These are phyloP conservation scores for Solanum appendiculatum DNA, from an alignment of 257 asterid genomes.

Conservation along the genomic window DNA sequence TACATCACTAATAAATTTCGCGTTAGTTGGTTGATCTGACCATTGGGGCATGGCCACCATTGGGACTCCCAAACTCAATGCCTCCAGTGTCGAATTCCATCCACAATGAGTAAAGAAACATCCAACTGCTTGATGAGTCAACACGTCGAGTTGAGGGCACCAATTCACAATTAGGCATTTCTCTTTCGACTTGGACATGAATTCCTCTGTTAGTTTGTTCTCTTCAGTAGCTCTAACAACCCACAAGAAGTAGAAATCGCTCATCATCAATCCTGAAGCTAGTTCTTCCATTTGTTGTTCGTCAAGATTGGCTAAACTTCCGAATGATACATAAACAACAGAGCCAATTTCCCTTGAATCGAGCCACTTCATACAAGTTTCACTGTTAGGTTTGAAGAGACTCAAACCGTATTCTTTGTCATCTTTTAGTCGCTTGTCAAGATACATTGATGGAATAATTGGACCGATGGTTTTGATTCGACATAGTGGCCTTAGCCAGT, in stretches of 20 bases:
- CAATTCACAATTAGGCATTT: slow-evolving; percentile 12
- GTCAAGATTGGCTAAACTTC: slow-evolving; percentile 7
- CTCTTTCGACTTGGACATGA: not conserved
- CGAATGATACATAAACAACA: slow-evolving; percentile 18
- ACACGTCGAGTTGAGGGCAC: slow-evolving; percentile 20
- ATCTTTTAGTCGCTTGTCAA: slow-evolving; percentile 13
- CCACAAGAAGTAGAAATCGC: not conserved
- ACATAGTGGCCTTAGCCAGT: slow-evolving; percentile 5
- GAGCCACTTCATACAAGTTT: slow-evolving; percentile 10
- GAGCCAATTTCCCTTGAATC: not conserved
- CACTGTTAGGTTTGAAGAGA: slow-evolving; percentile 3
- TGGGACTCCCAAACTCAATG: slow-evolving; percentile 21
- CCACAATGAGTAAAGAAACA: slow-evolving; percentile 23
- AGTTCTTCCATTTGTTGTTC: slow-evolving; percentile 11
- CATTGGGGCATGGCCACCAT: slow-evolving; percentile 21
- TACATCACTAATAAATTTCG: slow-evolving; percentile 12
- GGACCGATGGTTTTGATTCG: slow-evolving; percentile 15
- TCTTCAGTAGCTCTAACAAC: not conserved
- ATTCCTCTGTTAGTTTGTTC: not conserved
- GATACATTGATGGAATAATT: slow-evolving; percentile 14
- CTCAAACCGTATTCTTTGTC: slow-evolving; percentile 12
- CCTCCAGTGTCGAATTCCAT: slow-evolving; percentile 21
- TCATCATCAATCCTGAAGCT: not conserved
- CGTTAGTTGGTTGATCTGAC: slow-evolving; percentile 21
- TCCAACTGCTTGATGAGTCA: slow-evolving; percentile 17